Evolutionary conservation across 73 alveolate genomes (phyloP), one percentile per base, ranked within the genome.

Genomic region (Diophrys sp.): DNA sequence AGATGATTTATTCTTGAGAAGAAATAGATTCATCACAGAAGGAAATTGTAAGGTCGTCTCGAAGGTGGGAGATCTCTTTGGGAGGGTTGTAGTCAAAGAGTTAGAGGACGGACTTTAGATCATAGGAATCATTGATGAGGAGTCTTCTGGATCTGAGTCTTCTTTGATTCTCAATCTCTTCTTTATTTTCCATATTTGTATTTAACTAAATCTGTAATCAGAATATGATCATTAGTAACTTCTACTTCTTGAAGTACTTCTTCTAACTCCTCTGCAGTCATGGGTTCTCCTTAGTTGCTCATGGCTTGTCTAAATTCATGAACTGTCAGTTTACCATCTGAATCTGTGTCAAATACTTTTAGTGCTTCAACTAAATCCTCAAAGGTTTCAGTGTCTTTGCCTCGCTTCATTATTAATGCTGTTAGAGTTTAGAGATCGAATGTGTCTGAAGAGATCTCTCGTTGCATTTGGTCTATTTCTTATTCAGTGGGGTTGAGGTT

Each of bases 381-480:
- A 27, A 89, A 85, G 14, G 95, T 85, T 56, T 88, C 93, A 29
- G 84, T 70, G 55, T 91, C 95, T 26, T 74, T 87, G 69, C 70
- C 83, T 31, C 87, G 83, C 76, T 89, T 91, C 28, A 89, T 91
- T 79, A 95, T 81, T 71, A 95, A 71, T 56, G 93, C 73, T 24
- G 91, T 87, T 70, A 95, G 85, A 62, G 81, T 90, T 14, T 89
- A 90, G 56, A 77, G 89, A 69, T 89, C 90, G 66, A 95, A 88
- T 85, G 82, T 85, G 67, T 91, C 89, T 53, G 94, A 96, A 75
- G 93, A 98, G 2, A 95, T 89, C 71, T 92, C 94, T 44, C 76
- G 81, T 66, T 84, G 82, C 95, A 95, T 91, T 71, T 92, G 97
- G 67, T 81, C 78, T 55, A 95, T 86, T 82, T 95, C 99, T 31